Conservation (phyloP, 2,329 filamentous ascomycete genomes). For the Epicoccum nigrum region DNA sequence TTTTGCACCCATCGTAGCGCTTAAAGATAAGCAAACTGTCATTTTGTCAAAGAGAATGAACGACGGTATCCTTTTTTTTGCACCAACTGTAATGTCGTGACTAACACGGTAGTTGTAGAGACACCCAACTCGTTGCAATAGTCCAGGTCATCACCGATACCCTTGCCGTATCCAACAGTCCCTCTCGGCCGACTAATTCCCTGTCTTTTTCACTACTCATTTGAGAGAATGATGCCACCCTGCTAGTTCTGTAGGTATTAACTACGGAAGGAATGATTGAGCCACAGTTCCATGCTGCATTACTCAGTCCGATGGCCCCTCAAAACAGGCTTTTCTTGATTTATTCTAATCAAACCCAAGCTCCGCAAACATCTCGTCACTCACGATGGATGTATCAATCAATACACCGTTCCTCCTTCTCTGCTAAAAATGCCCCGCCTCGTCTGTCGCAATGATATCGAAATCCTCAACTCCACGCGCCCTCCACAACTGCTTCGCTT, state of each 20-base stretch:
- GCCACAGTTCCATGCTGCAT: neutral
- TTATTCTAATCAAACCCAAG: neutral
- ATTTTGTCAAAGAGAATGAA: neutral
- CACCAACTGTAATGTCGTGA: neutral
- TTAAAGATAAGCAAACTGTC: neutral
- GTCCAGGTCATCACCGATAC: slow-evolving; percentile 4
- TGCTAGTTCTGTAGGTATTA: slow-evolving; percentile 4
- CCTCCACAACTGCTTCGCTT: slow-evolving; percentile 9
- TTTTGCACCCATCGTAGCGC: neutral
- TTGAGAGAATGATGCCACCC: slow-evolving; percentile 2
- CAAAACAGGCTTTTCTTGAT: neutral
- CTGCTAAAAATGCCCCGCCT: slow-evolving; percentile 5
- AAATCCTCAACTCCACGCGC: slow-evolving; percentile 8
- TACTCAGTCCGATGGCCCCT: neutral
- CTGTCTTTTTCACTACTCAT: slow-evolving; percentile 3
- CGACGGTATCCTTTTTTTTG: neutral
- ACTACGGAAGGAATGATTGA: slow-evolving; percentile 1
- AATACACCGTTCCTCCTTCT: slow-evolving; percentile 7
- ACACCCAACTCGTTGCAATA: neutral
- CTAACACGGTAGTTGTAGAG: neutral
- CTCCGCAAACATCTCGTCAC: slow-evolving; percentile 1
- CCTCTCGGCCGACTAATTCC: slow-evolving; percentile 4
- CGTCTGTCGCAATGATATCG: slow-evolving; percentile 5
- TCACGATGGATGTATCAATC: slow-evolving; percentile 8
- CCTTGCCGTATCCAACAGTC: slow-evolving; percentile 2